Base-by-base conservation (phyloP, 371 early-diverging fungal genomes). In the Mucor saturninus region DNA sequence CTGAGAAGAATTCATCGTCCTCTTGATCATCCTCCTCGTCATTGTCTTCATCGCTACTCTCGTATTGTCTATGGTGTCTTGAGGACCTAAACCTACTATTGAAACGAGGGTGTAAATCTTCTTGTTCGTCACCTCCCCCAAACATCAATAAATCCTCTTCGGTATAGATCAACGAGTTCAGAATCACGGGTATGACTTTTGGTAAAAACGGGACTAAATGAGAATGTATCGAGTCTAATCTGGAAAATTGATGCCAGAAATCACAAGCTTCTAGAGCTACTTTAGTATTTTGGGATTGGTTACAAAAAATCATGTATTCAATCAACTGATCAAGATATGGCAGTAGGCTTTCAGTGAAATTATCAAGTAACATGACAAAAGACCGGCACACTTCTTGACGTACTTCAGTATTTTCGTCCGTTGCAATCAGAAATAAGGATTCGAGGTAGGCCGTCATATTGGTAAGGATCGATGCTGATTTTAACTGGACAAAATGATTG, bases 181-280 rank as follows among this genome's bases (percentile, higher is more conserved):
- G 79, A 56, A 98, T 82, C 5, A 91, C 88, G 15, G 96, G 95
- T 14, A 98, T 81, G 39, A 97, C 81, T 35, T 84, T 75, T 38
- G 83, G 82, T 39, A 97, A 65, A 71, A 86, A 87, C 3, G 94
- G 93, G 45, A 84, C 82, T 56, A 98, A 73, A 59, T 89, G 79
- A 45, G 88, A 89, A 49, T 77, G 76, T 60, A 91, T 63, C n/a
- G 76, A 79, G 15, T 91, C 88, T 56, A 91, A 89, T 69, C 93
- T 94, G 31, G 92, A 89, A 79, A 96, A 91, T 30, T 91, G 90
- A 26, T 94, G 74, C 97, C 97, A 98, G 75, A 98, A 97, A 79
- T 98, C 98, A 77, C 95, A 93, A 10, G 98, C 97, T 77, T 96
- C 96, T 60, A 96, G 74, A 15, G 96, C 96, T 6, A 97, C 88